Evolutionary conservation across 306 rosid species (phyloP), one percentile per base, ranked within the genome.

Genomic region (Hippophae rhamnoides): DNA sequence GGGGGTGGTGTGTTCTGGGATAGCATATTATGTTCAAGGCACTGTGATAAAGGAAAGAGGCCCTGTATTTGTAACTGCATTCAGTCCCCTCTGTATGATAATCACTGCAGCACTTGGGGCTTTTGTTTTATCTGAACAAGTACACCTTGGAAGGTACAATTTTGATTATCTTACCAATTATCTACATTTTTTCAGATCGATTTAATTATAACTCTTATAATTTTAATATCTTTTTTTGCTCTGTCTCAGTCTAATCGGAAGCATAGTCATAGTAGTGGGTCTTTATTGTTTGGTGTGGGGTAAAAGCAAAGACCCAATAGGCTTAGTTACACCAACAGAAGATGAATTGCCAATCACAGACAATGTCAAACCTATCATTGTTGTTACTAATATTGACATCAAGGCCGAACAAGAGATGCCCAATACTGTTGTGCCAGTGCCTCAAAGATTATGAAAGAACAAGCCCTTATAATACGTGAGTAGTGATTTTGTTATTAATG

Each of bases 271-370:
- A 49, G 96, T 92, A 25, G 41, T 59, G 7, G 99, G 99, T 13
- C 93, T 92, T 38, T 92, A 92, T 83, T 81, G 86, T 6, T 89
- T 92, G 65, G 99, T 92, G 43, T 92, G 99, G 99, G 99, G 93
- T 0, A 88, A 92, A 75, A 84, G 89, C 84, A 92, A 78, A 74
- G 99, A 92, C 51, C 69, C 53, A 13, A 27, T 54, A 58, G 63
- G 57, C 43, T 67, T 65, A 41, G 41, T 49, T 13, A 51, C 55
- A 38, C 68, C 64, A 9, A 31, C 42, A 54, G 62, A 70, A 31
- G 69, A 66, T 44, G 79, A 79, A 56, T 74, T 90, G 61, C 95
- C 97, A 26, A 71, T 87, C 45, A 80, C 79, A 26, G 48, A 62
- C 56, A 68, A 2, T 38, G 12, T 18, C 23, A 79, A 13, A 64